Evolutionary conservation across 164 flowering plant species (phyloP), one percentile per base, ranked within the genome.

Genomic region (Hamamelis virginiana): DNA sequence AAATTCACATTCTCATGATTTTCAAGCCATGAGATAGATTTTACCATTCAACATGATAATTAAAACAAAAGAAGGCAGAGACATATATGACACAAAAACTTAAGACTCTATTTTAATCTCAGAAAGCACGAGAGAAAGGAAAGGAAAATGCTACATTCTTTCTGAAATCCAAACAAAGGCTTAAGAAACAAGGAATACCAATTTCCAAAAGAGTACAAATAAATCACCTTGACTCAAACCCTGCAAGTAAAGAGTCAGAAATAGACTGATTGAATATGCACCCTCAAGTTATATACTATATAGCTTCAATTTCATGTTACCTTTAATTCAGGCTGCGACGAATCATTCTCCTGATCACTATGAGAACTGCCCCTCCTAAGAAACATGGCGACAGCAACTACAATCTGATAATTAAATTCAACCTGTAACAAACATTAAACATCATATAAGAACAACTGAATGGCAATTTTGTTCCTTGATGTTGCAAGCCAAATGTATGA

Each of bases 331-430:
- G 63, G 73, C 58, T 77, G 80, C 51, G 19, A 50, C 57, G 65
- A 55, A 52, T 80, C 86, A 80, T 72, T 64, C 64, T 86, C 91
- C 72, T 76, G 80, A 68, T 72, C 75, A 50, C 68, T 76, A 67
- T 78, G 83, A 69, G 84, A 51, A 66, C 67, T 70, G 44, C 63
- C 80, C 86, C 68, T 74, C 46, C 82, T 71, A 41, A 85, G 87
- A 74, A 91, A 84, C 94, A 91, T 89, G 50, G 52, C 71, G 22
- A 69, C 19, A 16, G 23, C 43, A 5, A 23, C 19, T 41, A 23
- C 22, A 68, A 72, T 78, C 58, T 50, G 28, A 67, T 27, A 73
- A 51, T 55, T 16, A 6, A 61, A 22, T 58, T 43, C 76, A 59
- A 72, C 76, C 72, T 62, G 13, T 23, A 61, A 47, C 23, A 56